Evolutionary conservation across 2,329 filamentous ascomycete species (phyloP).

Genomic region (Penicillium sp.): DNA sequence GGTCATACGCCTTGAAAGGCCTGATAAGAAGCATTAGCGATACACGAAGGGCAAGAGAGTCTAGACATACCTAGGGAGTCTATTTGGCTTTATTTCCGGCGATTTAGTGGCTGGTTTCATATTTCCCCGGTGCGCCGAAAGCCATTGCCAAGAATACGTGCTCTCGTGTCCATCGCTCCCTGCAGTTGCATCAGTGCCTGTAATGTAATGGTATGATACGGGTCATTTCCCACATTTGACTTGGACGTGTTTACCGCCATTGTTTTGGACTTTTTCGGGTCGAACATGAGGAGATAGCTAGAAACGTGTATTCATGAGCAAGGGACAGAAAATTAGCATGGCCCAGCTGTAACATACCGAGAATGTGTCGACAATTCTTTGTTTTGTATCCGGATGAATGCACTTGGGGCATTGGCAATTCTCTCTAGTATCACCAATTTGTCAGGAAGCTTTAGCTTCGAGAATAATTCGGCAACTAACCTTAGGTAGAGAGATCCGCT

Average conservation of each 20-base stretch:
- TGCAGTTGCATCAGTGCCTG: slow-evolving; percentile 38
- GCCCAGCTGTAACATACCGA: slow-evolving; percentile 49
- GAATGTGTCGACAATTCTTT: slow-evolving; percentile 71
- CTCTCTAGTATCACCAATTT: slow-evolving; percentile 54
- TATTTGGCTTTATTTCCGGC: background rate
- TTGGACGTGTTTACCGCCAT: slow-evolving; percentile 44
- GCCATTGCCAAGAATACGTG: slow-evolving; percentile 67
- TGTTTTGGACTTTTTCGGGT: slow-evolving; percentile 36
- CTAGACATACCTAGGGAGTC: background rate
- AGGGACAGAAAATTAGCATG: background rate
- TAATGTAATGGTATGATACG: background rate
- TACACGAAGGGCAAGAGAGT: background rate
- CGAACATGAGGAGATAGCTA: slow-evolving; percentile 55
- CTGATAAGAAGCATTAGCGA: slow-evolving; percentile 4
- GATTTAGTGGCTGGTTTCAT: slow-evolving; percentile 28
- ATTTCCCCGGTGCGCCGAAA: slow-evolving; percentile 50
- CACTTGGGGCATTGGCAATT: slow-evolving; percentile 72
- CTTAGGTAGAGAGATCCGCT: slow-evolving; percentile 30
- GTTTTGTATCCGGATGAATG: slow-evolving; percentile 70
- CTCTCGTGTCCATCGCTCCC: slow-evolving; percentile 73
- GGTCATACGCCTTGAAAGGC: slow-evolving; percentile 15
- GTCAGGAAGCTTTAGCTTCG: background rate
- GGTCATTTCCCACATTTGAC: slow-evolving; percentile 54
- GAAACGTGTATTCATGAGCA: background rate
- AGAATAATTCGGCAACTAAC: slow-evolving; percentile 8